Base-by-base conservation (phyloP, 306 rosid species). In the Ceratonia siliqua region DNA sequence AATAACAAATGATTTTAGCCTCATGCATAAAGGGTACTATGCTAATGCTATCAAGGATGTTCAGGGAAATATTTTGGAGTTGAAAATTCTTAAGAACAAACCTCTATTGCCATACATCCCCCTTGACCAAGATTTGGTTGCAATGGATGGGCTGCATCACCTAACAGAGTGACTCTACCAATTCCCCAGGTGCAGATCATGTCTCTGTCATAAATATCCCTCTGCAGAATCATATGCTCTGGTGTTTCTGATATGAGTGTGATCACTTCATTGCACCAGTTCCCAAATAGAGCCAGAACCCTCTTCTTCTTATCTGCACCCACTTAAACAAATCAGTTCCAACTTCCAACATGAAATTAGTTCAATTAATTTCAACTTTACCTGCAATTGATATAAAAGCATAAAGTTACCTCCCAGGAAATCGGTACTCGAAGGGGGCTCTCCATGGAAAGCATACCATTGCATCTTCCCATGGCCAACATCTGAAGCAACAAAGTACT, bases 81-180 rank as follows among this genome's bases (percentile, higher is more conserved):
- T 53, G 61, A 61, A 73, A 46, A 15, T 27, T 32, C n/a, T 5
- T 25, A 15, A 62, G 24, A 54, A 46, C 21, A 14, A 9, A 84
- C 82, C 87, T 84, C 87, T 42, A 84, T 84, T 36, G 85, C 87
- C 85, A 80, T 72, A 24, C 87, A 84, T 8, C 85, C 87, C 2
- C 87, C 82, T 21, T 80, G 80, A 69, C 87, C 85, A 30, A 84
- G 82, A 73, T 84, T 84, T 42, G 87, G 85, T 69, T 84, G 87
- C 87, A 84, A 80, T 27, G 87, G 85, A 68, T 84, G 87, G 45
- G 84, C 70, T 35, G 87, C 87, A 80, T 80, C 85, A 54, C 87
- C 87, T 68, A 84, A 38, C 43, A 84, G 70, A 46, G 78, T 80
- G 18, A 84, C 87, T 61, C 87, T 76, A 5, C 82, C 85, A 76